These are phyloP conservation scores for Mycena pura DNA, from an alignment of 768 basidiomycete genomes.

Conservation along the genomic window DNA sequence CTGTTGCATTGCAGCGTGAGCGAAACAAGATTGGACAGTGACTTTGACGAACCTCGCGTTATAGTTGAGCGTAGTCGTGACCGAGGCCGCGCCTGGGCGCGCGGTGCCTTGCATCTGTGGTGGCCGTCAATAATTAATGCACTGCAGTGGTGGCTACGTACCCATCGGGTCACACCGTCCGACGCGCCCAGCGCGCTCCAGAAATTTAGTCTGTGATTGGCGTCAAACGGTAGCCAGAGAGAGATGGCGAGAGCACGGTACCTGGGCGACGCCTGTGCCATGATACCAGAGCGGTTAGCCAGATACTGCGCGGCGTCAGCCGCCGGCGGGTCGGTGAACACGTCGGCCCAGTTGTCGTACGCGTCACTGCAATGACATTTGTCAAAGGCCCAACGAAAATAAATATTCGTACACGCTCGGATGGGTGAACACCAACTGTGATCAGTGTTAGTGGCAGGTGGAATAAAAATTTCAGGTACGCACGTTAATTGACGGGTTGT, in stretches of 20 bases:
- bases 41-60: slow-evolving; percentile 32
- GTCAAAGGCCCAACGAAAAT: background rate
- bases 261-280: slow-evolving; percentile 49
- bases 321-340: slow-evolving; percentile 44
- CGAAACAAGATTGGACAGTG: background rate
- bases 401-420: slow-evolving; percentile 35
- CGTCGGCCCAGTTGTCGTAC: slow-evolving; percentile 52
- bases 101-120: slow-evolving; percentile 52
- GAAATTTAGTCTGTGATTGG: slow-evolving; percentile 38
- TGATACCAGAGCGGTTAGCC: slow-evolving; percentile 43
- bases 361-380: slow-evolving; percentile 29
- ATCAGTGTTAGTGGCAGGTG: too few species aligned
- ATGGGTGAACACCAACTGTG: slow-evolving; percentile 51
- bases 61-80: slow-evolving; percentile 40
- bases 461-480: slow-evolving; percentile 7
- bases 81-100: slow-evolving; percentile 46
- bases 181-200: slow-evolving; percentile 42
- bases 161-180: slow-evolving; percentile 43
- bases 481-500: slow-evolving; percentile 54
- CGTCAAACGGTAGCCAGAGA: background rate
- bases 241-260: slow-evolving; percentile 5
- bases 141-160: too few species aligned
- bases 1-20: slow-evolving; percentile 18
- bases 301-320: slow-evolving; percentile 50
- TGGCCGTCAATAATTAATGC: too few species aligned